Base-by-base conservation (phyloP, 2,329 filamentous ascomycete species). In the Thielaviopsis ethacetica region DNA sequence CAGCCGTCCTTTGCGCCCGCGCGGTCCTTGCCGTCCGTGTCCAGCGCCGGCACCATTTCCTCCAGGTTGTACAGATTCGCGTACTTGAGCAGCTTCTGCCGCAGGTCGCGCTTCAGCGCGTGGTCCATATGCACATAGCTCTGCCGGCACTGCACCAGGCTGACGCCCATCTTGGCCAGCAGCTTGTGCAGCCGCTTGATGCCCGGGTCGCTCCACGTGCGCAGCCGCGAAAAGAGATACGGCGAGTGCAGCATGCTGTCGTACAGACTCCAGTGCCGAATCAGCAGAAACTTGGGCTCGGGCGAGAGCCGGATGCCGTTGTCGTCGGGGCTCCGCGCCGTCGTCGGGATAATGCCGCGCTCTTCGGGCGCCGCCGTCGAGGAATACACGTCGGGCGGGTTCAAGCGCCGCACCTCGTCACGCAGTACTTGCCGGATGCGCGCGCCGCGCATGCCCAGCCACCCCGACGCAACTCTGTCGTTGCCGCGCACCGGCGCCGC, bases 111-210 rank as follows among this genome's bases (percentile, higher is more conserved):
- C 72, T 97, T 98, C 38, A 98, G 75, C 70, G 95, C 85, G 83
- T 96, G 94, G 71, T 97, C 91, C 91, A 98, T 97, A 70, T 98
- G 93, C 0, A 90, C 89, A 68, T 97, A 98, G 68, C 84, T 91
- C 71, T 97, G 93, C 66, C 89, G 91, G 72, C 91, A 95, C 72
- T 98, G 91, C 5, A 85, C 86, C 44, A 97, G 75, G 67, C 88
- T 95, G 59, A 98, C 88, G 34, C 93, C 93, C 91, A 98, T 98
- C 71, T 97, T 98, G 51, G 93, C 93, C 2, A 98, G 78, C 0
- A 98, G 79, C 68, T 97, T 97, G 70, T 96, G 88, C 21, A 98
- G 75, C 56, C 91, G 82, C 69, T 94, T 95, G 57, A 88, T 79
- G 2, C 93, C 93, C 56, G 80, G 81, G 62, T 97, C 93, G 62